Base-by-base conservation (phyloP, 1,284 basidiomycete genomes). In the Moniliophthora roreri region DNA sequence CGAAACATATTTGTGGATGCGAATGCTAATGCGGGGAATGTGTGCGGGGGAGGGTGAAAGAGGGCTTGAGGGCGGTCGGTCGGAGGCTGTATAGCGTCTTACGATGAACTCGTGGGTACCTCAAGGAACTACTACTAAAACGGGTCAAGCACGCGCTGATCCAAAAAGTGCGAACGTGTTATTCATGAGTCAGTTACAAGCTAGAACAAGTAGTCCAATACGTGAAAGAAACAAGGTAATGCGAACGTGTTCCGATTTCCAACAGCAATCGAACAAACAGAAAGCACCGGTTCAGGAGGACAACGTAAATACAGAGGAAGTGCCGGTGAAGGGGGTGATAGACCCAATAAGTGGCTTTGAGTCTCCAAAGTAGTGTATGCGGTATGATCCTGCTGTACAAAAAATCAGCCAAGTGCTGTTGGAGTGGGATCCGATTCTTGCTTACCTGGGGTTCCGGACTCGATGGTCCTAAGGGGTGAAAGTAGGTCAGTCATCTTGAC, bases 281-380 rank as follows among this genome's bases (percentile, higher is more conserved):
- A n/a, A n/a, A n/a, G n/a, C n/a, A n/a, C n/a, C n/a, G n/a, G n/a
- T n/a, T n/a, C n/a, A 23, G 41, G 18, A 15, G n/a, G 72, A 67
- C 41, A 89, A 67, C 1, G 76, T 82, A 66, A 90, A 90, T 50
- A 69, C 78, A 23, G 79, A 79, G 1, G 87, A 88, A 16, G 69
- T 71, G 13, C 84, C 85, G 18, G 74, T 76, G 67, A 91, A 90
- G 0, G 85, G 62, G 11, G 72, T 73, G 55, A 89, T 84, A 36
- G 71, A 65, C 2, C 88, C 86, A 40, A 82, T 70, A 37, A 85
- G 63, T 9, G 82, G 72, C 69, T 92, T 93, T 13, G 81, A 77
- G 67, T 92, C 88, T 9, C 89, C 91, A 56, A 81, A 83, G 67
- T 92, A 93, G 42, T 69, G 72, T 35, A 93, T 67, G 24, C 87